Evolutionary conservation across 495 filamentous ascomycete species (phyloP), one percentile per base, ranked within the genome.

Genomic region (Trypethelium eluteriae): DNA sequence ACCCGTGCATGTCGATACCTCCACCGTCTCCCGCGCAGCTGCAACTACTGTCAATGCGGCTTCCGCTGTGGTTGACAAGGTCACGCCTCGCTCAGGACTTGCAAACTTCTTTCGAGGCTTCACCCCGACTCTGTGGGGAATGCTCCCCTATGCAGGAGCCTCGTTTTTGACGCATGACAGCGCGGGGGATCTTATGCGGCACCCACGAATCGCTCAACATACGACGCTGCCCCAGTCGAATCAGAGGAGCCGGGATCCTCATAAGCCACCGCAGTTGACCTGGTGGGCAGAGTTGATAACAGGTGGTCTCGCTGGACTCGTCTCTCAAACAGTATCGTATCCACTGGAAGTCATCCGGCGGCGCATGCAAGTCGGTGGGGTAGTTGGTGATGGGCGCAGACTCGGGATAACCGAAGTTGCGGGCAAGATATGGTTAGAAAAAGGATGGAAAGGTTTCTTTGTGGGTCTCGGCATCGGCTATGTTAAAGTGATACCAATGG

Each of bases 121-220:
- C 75, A 86, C 85, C 0, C 88, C 93, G 0, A 98, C 94, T 0
- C 74, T 98, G 14, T 78, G 90, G 46, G 94, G 94, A 59, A 98
- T 98, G 93, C 74, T 98, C 14, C 94, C 94, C 2, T 98, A 98
- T 71, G 94, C 95, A 14, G 94, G 94, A 62, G 86, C 95, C 72
- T 97, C 93, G n/a, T 98, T 98, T 81, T 84, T 98, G 39, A 95
- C 91, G 0, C 94, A 98, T 76, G 94, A 98, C 73, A 89, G 89
- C 3, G 83, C 85, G 0, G 87, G 90, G 35, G 94, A 98, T 75
- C 73, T 90, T 41, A 82, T 98, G 50, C 90, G 94, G 1, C 78
- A 79, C 41, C 86, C 87, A 0, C 61, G 71, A 1, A 64, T 96
- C 0, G 83, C 89, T 0, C 73, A 79, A 62, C 89, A 91, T 76